Base-by-base conservation (phyloP, 1,139 yeast genomes). In the Yamadazyma dendronema region DNA sequence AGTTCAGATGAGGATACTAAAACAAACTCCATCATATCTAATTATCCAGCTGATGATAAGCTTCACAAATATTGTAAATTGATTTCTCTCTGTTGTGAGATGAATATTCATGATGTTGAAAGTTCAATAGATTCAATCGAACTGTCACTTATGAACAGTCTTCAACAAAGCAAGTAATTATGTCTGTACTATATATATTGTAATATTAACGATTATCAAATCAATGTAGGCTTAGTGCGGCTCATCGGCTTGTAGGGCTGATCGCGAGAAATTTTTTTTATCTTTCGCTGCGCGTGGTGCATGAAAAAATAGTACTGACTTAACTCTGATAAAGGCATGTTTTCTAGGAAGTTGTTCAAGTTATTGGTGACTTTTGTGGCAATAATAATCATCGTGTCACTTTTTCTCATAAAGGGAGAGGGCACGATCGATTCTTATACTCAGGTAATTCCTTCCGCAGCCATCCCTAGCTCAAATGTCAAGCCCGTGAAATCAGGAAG, bases 21-120 rank as follows among this genome's bases (percentile, higher is more conserved):
- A 7, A 19, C 22, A 19, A 19, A 9, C n/a, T 52, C 61, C 14
- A 47, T 56, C 4, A 57, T 62, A 13, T 48, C 61, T 15, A 49
- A 50, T 34, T 64, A 57, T 42, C 60, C 70, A 2, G 45, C 49
- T 10, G 61, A 61, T 23, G 74, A 68, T 44, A 62, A 57, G 35
- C 55, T 71, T 33, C 59, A 59, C 50, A 71, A 71, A 46, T 71
- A 71, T 45, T 66, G 73, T 45, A 63, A 61, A 44, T 55, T 71
- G 41, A 65, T 71, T 14, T 63, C 75, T 13, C 50, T 66, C 30
- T 68, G 75, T 46, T 70, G 75, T 43, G 76, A 74, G 14, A 67
- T 71, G 74, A 54, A 63, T 38, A 49, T 65, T 36, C 54, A 54
- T 28, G 75, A 70, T 30, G 73, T 69, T 28, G 74, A 70, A 41